Percentiles rank a stretch among this genome's conserved stretches.
These are phyloP conservation scores for Cladosporium sp. DNA, from an alignment of 2,329 filamentous ascomycete species.

Conservation along the genomic window DNA sequence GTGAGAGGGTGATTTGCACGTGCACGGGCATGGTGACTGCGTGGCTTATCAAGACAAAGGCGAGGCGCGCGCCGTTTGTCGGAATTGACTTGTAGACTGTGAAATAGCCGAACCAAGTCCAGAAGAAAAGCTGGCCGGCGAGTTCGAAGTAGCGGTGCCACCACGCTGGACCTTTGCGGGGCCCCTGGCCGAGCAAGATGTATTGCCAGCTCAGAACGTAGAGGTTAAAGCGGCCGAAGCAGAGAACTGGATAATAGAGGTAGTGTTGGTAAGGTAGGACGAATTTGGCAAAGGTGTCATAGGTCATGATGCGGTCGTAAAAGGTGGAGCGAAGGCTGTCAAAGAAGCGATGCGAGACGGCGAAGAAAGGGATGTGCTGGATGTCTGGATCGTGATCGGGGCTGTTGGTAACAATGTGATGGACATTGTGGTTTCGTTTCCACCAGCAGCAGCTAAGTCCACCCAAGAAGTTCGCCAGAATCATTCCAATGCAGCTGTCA, in stretches of 20 bases:
- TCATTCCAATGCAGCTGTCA: slow-evolving; percentile 81
- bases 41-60: slow-evolving; percentile 62
- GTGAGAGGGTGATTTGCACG: slow-evolving; percentile 67
- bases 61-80: slow-evolving; percentile 53
- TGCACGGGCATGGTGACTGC: slow-evolving; percentile 65
- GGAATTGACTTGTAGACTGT: slow-evolving; percentile 59
- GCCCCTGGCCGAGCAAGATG: slow-evolving; percentile 53
- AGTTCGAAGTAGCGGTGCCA: slow-evolving; percentile 66
- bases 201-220: slow-evolving; percentile 65
- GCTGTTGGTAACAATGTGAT: slow-evolving; percentile 93
- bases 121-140: slow-evolving; percentile 60
- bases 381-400: slow-evolving; percentile 97
- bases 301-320: slow-evolving; percentile 62
- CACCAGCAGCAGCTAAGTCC: slow-evolving; percentile 94
- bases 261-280: slow-evolving; percentile 60
- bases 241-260: slow-evolving; percentile 64
- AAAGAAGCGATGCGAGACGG: slow-evolving; percentile 63
- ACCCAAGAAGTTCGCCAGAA: slow-evolving; percentile 85
- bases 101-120: slow-evolving; percentile 65
- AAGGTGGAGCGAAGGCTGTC: slow-evolving; percentile 60
- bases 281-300: slow-evolving; percentile 58
- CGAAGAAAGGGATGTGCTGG: slow-evolving; percentile 67
- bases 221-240: slow-evolving; percentile 67
- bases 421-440: slow-evolving; percentile 94
- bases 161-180: slow-evolving; percentile 58